Percentiles rank a stretch among this genome's conserved stretches.
Conservation (phyloP, 495 filamentous ascomycete species). For the Penicillium malachiteum region DNA sequence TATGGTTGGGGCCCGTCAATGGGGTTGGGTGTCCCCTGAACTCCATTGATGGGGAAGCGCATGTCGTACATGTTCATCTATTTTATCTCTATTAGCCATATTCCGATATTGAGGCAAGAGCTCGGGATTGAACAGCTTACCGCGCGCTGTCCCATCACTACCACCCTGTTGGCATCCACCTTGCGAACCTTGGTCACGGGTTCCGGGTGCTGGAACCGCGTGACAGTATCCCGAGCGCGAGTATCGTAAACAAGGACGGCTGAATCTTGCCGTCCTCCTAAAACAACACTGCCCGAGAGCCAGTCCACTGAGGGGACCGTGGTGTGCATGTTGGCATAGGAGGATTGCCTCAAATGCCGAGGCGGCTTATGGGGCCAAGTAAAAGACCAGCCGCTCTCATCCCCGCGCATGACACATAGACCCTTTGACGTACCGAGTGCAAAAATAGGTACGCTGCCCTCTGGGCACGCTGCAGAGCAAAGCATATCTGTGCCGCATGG, state of each 20-base stretch:
- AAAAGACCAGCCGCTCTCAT: too few species aligned
- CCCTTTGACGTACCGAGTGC: slow-evolving; percentile 45
- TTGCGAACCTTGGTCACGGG: slow-evolving; percentile 37
- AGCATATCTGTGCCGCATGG: slow-evolving; percentile 34
- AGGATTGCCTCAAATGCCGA: too few species aligned
- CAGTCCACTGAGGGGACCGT: slow-evolving; percentile 39
- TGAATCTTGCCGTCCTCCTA: slow-evolving; percentile 37
- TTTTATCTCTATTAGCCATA: background rate
- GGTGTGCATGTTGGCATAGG: slow-evolving; percentile 25
- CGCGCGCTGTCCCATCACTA: slow-evolving; percentile 36
- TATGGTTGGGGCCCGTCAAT: slow-evolving; percentile 19
- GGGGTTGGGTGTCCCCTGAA: slow-evolving; percentile 31
- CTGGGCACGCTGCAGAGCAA: slow-evolving; percentile 39
- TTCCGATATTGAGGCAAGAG: background rate
- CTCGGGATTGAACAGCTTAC: slow-evolving; percentile 22
- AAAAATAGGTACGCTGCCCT: slow-evolving; percentile 29
- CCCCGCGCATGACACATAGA: too few species aligned
- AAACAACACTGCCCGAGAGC: slow-evolving; percentile 38
- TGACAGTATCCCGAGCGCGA: slow-evolving; percentile 32
- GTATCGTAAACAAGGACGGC: slow-evolving; percentile 39
- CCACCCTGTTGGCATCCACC: slow-evolving; percentile 37
- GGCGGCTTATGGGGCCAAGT: too few species aligned
- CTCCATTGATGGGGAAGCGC: slow-evolving; percentile 34
- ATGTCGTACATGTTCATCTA: slow-evolving; percentile 48
- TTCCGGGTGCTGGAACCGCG: slow-evolving; percentile 35